Evolutionary conservation across 257 asterid genomes (phyloP), one percentile per base, ranked within the genome.

Genomic region (Osmanthus fragrans): DNA sequence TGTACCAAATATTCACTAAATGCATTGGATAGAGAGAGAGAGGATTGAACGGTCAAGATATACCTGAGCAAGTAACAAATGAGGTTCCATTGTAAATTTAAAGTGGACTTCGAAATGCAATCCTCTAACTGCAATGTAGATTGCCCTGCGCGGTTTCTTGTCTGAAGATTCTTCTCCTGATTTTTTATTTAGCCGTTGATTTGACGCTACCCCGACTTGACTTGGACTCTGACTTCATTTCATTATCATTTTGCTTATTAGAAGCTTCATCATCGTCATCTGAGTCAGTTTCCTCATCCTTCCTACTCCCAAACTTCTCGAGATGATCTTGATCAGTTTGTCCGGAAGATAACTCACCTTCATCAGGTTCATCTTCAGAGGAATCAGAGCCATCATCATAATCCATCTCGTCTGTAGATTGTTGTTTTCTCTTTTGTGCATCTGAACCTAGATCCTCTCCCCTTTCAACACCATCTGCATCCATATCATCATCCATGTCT

Each of bases 21-120:
- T 25, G 33, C 10, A 63, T 4, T 9, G 32, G 5, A 63, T 25
- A 51, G 9, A 51, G 3, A 39, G 3, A 39, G 45, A 56, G 0
- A 23, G 30, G 68, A 3, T 10, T 32, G 51, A 33, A 54, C 72
- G 34, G 40, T 11, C 34, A 27, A 47, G 33, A 64, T 47, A 29
- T 88, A 95, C 99, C 99, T 93, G 99, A 64, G 92, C 93, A 27
- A 96, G 90, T 80, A 96, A 82, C 65, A 96, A 3, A 86, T 96
- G 96, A 84, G 99, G 97, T 79, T 93, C 99, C 0, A 42, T 1
- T 2, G 49, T 40, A 40, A 40, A 40, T 77, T 73, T 84, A 78
- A 92, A 93, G 83, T 90, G 94, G 81, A 78, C 83, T 80, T 84
- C 91, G 25, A 83, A 92, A 13, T 79, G 72, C 63, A 70, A 78